Evolutionary conservation across 2,329 filamentous ascomycete genomes (phyloP).

Genomic region (Fusarium solani-melongenae): DNA sequence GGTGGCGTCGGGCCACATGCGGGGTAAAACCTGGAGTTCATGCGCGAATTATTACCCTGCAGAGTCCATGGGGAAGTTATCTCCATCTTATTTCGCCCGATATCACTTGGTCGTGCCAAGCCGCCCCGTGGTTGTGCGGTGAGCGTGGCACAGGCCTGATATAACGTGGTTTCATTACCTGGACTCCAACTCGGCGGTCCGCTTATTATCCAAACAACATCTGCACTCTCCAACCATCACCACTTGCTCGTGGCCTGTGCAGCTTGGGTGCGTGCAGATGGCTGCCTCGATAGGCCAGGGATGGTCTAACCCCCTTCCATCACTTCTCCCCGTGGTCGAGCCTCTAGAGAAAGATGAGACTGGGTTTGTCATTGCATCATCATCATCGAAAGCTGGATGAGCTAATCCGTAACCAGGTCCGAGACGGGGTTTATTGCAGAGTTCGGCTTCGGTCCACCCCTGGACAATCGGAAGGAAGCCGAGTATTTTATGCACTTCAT

Average conservation of each 20-base stretch:
- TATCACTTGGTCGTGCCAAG: background rate
- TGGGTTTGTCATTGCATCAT: conserved; percentile 2
- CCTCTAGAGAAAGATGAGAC: conserved; percentile 6
- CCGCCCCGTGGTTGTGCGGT: background rate
- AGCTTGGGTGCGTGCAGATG: conserved; percentile 4
- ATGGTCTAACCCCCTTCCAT: conserved; percentile 26
- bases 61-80: conserved; percentile 16
- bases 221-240: background rate
- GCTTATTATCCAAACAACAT: background rate
- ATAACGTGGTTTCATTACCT: conserved; percentile 8
- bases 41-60: conserved; percentile 27
- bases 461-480: conserved; percentile 29
- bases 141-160: background rate
- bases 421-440: conserved; percentile 19
- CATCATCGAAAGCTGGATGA: background rate
- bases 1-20: conserved; percentile 21
- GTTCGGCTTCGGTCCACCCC: conserved; percentile 24
- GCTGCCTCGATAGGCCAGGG: conserved; percentile 14
- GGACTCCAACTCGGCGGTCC: background rate
- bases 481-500: conserved; percentile 34
- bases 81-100: background rate
- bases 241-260: background rate
- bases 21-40: conserved; percentile 12
- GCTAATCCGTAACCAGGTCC: background rate
- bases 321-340: conserved; percentile 17